phyloP scores from a whole-genome alignment of 2,329 filamentous ascomycete genomes.

The Camptophora hylomeconis region DNA sequence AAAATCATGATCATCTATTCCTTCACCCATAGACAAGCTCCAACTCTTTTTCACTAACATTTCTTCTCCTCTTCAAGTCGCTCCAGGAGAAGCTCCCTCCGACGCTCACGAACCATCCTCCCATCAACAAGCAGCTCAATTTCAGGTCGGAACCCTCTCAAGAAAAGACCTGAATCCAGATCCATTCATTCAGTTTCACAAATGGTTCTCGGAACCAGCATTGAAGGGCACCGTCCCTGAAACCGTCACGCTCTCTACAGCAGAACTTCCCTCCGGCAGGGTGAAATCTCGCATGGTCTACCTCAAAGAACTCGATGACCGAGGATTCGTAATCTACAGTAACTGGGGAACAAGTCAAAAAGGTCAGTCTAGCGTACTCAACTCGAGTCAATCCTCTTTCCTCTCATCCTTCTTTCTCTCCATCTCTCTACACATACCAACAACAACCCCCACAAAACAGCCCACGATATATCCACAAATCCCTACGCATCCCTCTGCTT shows the following conservation, averaged over 20 bases:
- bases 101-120: slow-evolving; percentile 28
- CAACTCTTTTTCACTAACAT: too few species aligned
- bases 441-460: too few species aligned
- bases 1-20: too few species aligned
- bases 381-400: too few species aligned
- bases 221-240: slow-evolving; percentile 62
- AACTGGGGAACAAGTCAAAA: slow-evolving; percentile 73
- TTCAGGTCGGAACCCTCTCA: slow-evolving; percentile 52
- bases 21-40: too few species aligned
- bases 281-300: slow-evolving; percentile 82
- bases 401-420: too few species aligned
- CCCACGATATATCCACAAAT: slow-evolving; percentile 58
- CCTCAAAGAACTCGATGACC: slow-evolving; percentile 78
- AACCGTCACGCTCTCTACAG: slow-evolving; percentile 77
- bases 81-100: slow-evolving; percentile 6
- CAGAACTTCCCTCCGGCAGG: slow-evolving; percentile 66
- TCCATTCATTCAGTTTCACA: slow-evolving; percentile 75
- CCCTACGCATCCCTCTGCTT: slow-evolving; percentile 73
- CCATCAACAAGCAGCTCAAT: slow-evolving; percentile 60
- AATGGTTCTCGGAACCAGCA: slow-evolving; percentile 72
- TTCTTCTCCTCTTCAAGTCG: slow-evolving; percentile 1
- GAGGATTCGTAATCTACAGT: slow-evolving; percentile 81
- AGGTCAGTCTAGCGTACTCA: too few species aligned
- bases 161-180: slow-evolving; percentile 45
- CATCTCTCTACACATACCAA: too few species aligned